Evolutionary conservation across 768 basidiomycete species (phyloP).

Genomic region (Leucocoprinus birnbaumii): DNA sequence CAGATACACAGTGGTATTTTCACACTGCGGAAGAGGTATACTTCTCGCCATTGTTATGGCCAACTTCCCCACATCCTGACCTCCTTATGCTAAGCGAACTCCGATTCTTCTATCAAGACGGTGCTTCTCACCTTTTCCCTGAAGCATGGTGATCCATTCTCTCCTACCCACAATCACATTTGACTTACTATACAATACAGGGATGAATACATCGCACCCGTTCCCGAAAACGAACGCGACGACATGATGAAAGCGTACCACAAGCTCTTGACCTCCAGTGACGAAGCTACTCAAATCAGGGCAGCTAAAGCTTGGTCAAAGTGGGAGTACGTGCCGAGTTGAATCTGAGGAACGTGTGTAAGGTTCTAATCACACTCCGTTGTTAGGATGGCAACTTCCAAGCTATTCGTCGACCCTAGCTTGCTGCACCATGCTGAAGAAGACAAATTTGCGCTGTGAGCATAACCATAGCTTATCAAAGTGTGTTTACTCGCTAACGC

Average conservation of each 20-base stretch:
- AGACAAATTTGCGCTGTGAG: constrained; percentile 68
- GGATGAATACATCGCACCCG: constrained; percentile 80
- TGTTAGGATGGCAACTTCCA: constrained; percentile 80
- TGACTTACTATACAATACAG: constrained; percentile 35
- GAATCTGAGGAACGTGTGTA: background rate
- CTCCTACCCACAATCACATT: background rate
- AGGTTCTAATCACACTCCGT: background rate
- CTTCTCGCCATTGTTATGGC: background rate
- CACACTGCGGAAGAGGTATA: constrained; percentile 73
- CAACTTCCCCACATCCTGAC: background rate
- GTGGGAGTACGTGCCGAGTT: constrained; percentile 70
- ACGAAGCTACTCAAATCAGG: constrained; percentile 57
- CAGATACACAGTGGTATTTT: constrained; percentile 71
- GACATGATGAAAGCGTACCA: constrained; percentile 88
- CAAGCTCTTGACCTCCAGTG: constrained; percentile 66
- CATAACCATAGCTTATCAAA: constrained; percentile 24
- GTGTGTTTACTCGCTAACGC: background rate
- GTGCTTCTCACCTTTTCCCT: constrained; percentile 78
- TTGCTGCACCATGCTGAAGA: constrained; percentile 67
- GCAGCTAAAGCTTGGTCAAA: constrained; percentile 88
- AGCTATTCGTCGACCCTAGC: constrained; percentile 64
- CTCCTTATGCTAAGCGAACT: constrained; percentile 55
- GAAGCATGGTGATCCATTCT: constrained; percentile 67
- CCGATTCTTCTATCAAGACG: constrained; percentile 90
- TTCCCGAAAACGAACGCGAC: constrained; percentile 75